Evolutionary conservation across 2,329 filamentous ascomycete genomes (phyloP), one percentile per base, ranked within the genome.

Genomic region (Alternaria triticimaculans): DNA sequence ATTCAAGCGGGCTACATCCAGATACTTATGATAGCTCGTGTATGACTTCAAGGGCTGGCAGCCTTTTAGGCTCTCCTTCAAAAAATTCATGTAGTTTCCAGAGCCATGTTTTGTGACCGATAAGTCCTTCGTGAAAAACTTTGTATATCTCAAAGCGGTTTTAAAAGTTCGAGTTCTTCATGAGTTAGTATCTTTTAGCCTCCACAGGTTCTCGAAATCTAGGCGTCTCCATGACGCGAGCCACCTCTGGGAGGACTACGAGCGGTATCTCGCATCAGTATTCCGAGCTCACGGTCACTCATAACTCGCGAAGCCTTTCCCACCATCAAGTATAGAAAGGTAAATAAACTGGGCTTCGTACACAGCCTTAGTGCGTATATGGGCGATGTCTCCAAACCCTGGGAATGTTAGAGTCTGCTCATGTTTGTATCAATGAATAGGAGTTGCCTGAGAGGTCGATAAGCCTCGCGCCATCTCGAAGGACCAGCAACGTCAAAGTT

Each of bases 141-240:
- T 18, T 18, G 37, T 41, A 41, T 41, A 6, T 9, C 37, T 41
- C 37, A 41, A 41, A 41, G 9, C n/a, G 37, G 0, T 41, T 11
- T 0, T 5, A 18, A 11, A 18, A 41, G n/a, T 41, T 41, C 8
- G 37, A 41, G 5, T 41, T 18, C 8, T 41, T 1, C 37, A 18
- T 18, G 2, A 11, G 37, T 1, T 41, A 0, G 1, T 41, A 11
- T 0, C 37, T 18, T 41, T 18, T 18, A 18, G 37, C 9, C 37
- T 41, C 5, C 3, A 3, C 37, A 2, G 37, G n/a, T 18, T 41
- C 2, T n/a, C 0, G 5, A 6, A 11, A 41, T 11, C 1, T 0
- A 11, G 2, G 15, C 37, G 4, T 41, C 33, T 37, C 8, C 33
- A 10, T 10, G 15, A 41, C 0, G 15, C 15, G 15, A 41, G 33